A percentile compares a stretch with the other conserved stretches of the same genome.
Evolutionary conservation across 202 grass and related monocot genomes (phyloP).

Genomic region (Hordeum pubiflorum): DNA sequence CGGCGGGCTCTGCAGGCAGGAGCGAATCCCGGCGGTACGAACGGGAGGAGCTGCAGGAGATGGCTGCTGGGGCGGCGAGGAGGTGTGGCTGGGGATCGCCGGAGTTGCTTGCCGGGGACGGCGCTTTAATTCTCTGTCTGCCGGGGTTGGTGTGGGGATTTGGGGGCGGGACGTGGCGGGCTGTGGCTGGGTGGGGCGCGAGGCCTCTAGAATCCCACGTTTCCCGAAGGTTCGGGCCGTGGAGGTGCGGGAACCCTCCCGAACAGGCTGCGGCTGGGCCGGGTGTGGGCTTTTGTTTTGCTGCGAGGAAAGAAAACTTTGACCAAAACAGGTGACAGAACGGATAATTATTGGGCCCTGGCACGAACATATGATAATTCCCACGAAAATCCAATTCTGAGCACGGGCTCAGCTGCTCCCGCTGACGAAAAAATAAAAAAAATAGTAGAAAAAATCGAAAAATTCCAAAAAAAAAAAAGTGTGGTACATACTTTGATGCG

Average conservation of each 20-base stretch:
- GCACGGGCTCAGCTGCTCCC: too few species aligned
- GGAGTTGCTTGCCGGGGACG: neutral
- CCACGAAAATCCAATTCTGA: too few species aligned
- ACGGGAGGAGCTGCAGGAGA: too few species aligned
- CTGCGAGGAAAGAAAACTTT: too few species aligned
- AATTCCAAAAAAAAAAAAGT: too few species aligned
- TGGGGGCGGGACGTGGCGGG: neutral
- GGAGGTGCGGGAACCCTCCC: conserved; percentile 23
- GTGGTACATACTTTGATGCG: too few species aligned
- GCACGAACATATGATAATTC: too few species aligned
- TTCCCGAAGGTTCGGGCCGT: conserved; percentile 28
- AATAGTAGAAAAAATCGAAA: too few species aligned
- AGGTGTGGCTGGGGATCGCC: neutral
- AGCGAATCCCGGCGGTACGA: neutral
- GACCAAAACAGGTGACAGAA: too few species aligned
- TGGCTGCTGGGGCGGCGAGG: neutral
- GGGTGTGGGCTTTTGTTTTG: too few species aligned
- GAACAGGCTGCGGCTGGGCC: neutral
- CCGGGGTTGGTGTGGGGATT: neutral
- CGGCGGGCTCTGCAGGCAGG: neutral
- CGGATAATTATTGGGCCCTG: too few species aligned
- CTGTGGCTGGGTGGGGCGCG: neutral
- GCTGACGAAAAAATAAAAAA: too few species aligned
- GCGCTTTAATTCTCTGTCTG: neutral
- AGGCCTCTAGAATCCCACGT: conserved; percentile 13